Conservation (phyloP, 2,329 filamentous ascomycete species). For the Botryotinia narcissicola region DNA sequence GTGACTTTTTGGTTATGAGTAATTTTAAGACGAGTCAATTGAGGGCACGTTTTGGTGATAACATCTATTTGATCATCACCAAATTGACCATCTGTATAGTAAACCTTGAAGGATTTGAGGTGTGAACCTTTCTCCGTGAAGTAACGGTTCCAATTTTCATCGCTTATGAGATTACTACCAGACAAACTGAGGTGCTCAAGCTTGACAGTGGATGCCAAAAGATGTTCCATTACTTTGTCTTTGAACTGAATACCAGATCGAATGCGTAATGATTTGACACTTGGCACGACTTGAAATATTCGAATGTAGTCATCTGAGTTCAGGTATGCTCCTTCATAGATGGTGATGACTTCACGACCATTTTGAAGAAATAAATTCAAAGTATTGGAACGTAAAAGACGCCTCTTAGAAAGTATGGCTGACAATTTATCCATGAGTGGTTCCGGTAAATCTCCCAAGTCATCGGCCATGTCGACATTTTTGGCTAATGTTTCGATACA, state of each 20-base stretch:
- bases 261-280: slow-evolving; percentile 68
- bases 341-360: slow-evolving; percentile 48
- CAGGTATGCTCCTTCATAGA: slow-evolving; percentile 64
- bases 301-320: slow-evolving; percentile 72
- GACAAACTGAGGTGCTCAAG: slow-evolving; percentile 77
- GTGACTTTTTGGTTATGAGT: slow-evolving; percentile 75
- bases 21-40: slow-evolving; percentile 74
- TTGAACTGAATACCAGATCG: slow-evolving; percentile 91
- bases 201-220: slow-evolving; percentile 66
- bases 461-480: slow-evolving; percentile 61
- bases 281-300: slow-evolving; percentile 74
- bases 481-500: slow-evolving; percentile 62
- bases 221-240: slow-evolving; percentile 76
- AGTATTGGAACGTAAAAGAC: slow-evolving; percentile 53
- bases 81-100: slow-evolving; percentile 81
- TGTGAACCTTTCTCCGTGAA: slow-evolving; percentile 63
- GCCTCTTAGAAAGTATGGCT: slow-evolving; percentile 58
- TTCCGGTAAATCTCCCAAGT: slow-evolving; percentile 58
- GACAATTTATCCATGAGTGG: slow-evolving; percentile 58
- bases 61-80: slow-evolving; percentile 64
- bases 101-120: slow-evolving; percentile 71
- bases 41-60: slow-evolving; percentile 64
- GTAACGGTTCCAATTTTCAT: slow-evolving; percentile 70
- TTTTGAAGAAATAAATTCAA: slow-evolving; percentile 57
- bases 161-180: slow-evolving; percentile 78